Evolutionary conservation across 345 rosid genomes (phyloP), one percentile per base, ranked within the genome.

Genomic region (Eucalyptus sp.): DNA sequence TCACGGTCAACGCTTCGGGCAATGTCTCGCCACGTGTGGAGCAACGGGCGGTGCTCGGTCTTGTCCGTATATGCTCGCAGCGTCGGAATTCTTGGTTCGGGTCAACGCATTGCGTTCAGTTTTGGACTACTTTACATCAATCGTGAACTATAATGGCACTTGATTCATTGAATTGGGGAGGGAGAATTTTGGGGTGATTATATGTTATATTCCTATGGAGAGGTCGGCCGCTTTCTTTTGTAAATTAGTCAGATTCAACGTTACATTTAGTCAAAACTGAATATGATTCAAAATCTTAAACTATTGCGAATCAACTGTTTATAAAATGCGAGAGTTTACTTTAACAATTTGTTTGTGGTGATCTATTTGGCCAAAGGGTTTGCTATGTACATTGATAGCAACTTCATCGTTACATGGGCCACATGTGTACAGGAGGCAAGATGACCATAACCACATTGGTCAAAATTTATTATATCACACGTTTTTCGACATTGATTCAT

Each of bases 221-320:
- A 64, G 18, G 7, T 64, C 5, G 2, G 41, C 89, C 2, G 10
- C 41, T n/a, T 64, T n/a, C 4, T n/a, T 64, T n/a, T 14, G 76
- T 0, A n/a, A 15, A 64, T n/a, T 14, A n/a, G 5, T 64, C 6
- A n/a, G 1, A 64, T 64, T n/a, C 5, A 14, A 64, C 0, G 2
- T 64, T 64, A 5, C 16, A 64, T 1, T 4, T 64, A 64, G 71
- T 2, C 71, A 64, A 13, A 7, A 15, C 0, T 29, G 37, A 14
- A 5, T 1, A 64, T 14, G 37, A 16, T 64, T 8, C 1, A 3
- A 15, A 64, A 16, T 8, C 0, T n/a, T n/a, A n/a, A 64, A 7
- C 1, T 1, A n/a, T 64, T 0, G 1, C 0, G 9, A 64, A n/a
- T 64, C 0, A 10, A 64, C 6, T 5, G 6, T 3, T 64, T 64